These are phyloP conservation scores for Lactarius psammicola DNA, from an alignment of 768 basidiomycete genomes.

Conservation along the genomic window DNA sequence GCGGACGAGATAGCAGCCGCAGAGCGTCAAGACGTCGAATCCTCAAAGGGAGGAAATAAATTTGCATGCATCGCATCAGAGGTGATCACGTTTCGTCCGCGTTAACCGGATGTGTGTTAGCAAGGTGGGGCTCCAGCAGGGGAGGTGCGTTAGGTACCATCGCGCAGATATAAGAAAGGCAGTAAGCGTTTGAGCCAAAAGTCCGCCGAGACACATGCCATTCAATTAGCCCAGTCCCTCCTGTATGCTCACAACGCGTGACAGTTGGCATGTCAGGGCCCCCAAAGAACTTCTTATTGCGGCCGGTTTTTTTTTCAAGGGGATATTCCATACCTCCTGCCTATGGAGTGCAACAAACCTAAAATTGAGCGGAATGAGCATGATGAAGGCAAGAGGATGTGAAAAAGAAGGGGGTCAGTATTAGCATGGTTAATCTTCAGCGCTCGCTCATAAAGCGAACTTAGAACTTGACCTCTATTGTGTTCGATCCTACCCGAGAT, in stretches of 20 bases:
- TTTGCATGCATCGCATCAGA: not conserved
- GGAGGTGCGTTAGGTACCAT: not conserved
- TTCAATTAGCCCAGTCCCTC: not conserved
- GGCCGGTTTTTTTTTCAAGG: not conserved
- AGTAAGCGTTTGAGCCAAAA: not conserved
- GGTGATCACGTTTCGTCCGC: not conserved
- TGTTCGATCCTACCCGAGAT: slow-evolving; percentile 54
- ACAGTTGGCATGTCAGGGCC: not conserved
- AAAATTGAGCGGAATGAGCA: slow-evolving; percentile 12
- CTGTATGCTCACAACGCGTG: not conserved
- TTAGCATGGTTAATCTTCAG: slow-evolving; percentile 84
- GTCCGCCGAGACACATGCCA: not conserved
- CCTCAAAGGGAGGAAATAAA: not conserved
- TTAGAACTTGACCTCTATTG: slow-evolving; percentile 93
- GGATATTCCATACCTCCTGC: not conserved
- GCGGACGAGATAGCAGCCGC: not conserved
- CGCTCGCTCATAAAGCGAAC: slow-evolving; percentile 57
- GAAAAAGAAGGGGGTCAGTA: slow-evolving; percentile 50
- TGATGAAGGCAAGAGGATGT: slow-evolving; percentile 31
- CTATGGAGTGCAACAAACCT: not conserved
- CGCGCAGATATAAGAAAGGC: not conserved
- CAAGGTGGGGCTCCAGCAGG: not conserved
- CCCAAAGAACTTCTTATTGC: not conserved
- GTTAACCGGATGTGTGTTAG: not conserved
- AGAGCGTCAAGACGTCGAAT: not conserved